These are phyloP conservation scores for Blumeria hordei DNA, from an alignment of 2,329 filamentous ascomycete species.

Conservation along the genomic window DNA sequence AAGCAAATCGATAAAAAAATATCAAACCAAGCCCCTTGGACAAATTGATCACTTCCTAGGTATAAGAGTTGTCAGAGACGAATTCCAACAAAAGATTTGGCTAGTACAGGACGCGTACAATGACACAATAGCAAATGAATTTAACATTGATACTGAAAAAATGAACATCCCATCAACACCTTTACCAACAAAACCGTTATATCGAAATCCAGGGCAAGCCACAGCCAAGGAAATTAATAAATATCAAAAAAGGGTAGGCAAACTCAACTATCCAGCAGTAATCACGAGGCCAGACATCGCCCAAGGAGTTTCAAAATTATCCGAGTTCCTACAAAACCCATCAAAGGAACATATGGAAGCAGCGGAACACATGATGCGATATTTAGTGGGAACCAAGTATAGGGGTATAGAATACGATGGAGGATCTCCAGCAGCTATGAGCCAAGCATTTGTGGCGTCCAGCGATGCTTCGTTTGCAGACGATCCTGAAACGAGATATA, in stretches of 20 bases:
- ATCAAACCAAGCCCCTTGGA: neutral
- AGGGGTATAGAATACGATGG: neutral
- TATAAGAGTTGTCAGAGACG: neutral
- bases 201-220: neutral
- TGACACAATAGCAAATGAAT: neutral
- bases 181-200: neutral
- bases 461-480: neutral
- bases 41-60: constrained; percentile 1
- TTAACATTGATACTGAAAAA: neutral
- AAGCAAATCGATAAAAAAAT: neutral
- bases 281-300: neutral
- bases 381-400: neutral
- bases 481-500: neutral
- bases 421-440: neutral
- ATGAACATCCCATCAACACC: neutral
- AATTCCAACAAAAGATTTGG: neutral
- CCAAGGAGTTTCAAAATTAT: neutral
- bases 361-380: neutral
- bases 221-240: neutral
- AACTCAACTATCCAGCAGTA: neutral
- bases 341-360: neutral
- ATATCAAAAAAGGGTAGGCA: neutral
- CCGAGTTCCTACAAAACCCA: neutral
- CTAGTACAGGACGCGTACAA: neutral
- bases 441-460: neutral